Base-by-base conservation (phyloP, 2,329 filamentous ascomycete genomes). In the Acephala macrosclerotiorum region DNA sequence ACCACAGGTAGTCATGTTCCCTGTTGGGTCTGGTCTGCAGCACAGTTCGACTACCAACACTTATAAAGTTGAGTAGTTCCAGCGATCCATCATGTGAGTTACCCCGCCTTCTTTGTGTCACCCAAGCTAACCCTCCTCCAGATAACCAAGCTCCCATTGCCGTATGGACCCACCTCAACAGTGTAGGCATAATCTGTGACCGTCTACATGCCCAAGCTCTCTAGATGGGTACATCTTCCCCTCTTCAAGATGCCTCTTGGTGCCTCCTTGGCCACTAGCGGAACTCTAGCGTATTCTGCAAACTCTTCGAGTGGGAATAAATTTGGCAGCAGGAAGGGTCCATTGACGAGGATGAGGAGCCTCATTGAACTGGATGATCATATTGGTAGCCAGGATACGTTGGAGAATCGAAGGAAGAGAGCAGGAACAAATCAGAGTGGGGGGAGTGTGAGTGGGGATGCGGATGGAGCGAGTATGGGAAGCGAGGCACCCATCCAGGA, bases 41-140 rank as follows among this genome's bases (percentile, higher is more conserved):
- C 42, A n/a, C 55, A 14, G 35, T 66, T 18, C 59, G 67, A 14
- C 36, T 68, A 0, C 64, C 64, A 2, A 47, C 56, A 7, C 51
- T 68, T 1, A 51, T 65, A 22, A 61, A 45, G 40, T 45, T 67
- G 45, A 38, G 51, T 35, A 3, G 14, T 12, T 59, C 64, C 16
- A 26, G 38, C 18, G 67, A 68, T 58, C 56, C 65, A 20, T 66
- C 64, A 7, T 68, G 67, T 68, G 65, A 63, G 67, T 56, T 12
- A 45, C 25, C 6, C 36, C 16, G 11, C 25, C 38, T 47, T 5
- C 7, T 26, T 2, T 12, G 40, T 0, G 26, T 47, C 14, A 35
- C 5, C 20, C 22, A 33, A 22, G 42, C 4, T 7, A 35, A 1
- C 18, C 12, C 16, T 12, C 20, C 26, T n/a, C 3, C 36, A 56